phyloP scores from a whole-genome alignment of 768 basidiomycete genomes.

The Panaeolus papilionaceus region DNA sequence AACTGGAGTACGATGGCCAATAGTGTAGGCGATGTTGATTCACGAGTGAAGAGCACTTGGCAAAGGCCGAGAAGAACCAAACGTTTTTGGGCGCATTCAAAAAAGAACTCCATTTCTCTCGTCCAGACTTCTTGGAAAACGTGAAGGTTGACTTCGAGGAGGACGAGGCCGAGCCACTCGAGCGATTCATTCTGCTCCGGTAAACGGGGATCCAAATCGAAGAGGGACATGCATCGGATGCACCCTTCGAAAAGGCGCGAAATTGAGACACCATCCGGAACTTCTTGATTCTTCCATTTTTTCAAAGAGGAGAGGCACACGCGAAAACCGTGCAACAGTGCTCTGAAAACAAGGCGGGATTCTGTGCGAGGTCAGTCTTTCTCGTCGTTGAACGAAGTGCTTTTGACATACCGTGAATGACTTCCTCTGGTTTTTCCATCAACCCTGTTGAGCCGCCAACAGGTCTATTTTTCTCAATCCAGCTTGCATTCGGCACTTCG shows the following conservation, averaged over 20 bases:
- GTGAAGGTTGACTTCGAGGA: slow-evolving; percentile 85
- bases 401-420: slow-evolving; percentile 69
- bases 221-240: slow-evolving; percentile 84
- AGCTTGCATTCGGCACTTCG: slow-evolving; percentile 56
- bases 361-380: slow-evolving; percentile 51
- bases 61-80: slow-evolving; percentile 84
- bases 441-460: slow-evolving; percentile 80
- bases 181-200: slow-evolving; percentile 74
- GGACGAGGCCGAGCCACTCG: slow-evolving; percentile 81
- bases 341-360: slow-evolving; percentile 84
- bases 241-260: slow-evolving; percentile 87
- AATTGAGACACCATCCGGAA: slow-evolving; percentile 87
- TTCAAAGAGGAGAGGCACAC: slow-evolving; percentile 78
- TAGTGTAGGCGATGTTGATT: slow-evolving; percentile 77
- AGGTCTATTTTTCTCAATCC: slow-evolving; percentile 88
- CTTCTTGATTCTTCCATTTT: slow-evolving; percentile 71
- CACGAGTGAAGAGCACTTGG: slow-evolving; percentile 81
- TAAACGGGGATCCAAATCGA: slow-evolving; percentile 72
- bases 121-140: slow-evolving; percentile 98
- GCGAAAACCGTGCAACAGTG: slow-evolving; percentile 88
- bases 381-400: slow-evolving; percentile 16
- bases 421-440: slow-evolving; percentile 81
- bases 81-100: slow-evolving; percentile 78
- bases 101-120: slow-evolving; percentile 89
- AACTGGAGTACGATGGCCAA: slow-evolving; percentile 90